These are phyloP conservation scores for Metschnikowia orientalis DNA, from an alignment of 805 yeast genomes.

Conservation along the genomic window DNA sequence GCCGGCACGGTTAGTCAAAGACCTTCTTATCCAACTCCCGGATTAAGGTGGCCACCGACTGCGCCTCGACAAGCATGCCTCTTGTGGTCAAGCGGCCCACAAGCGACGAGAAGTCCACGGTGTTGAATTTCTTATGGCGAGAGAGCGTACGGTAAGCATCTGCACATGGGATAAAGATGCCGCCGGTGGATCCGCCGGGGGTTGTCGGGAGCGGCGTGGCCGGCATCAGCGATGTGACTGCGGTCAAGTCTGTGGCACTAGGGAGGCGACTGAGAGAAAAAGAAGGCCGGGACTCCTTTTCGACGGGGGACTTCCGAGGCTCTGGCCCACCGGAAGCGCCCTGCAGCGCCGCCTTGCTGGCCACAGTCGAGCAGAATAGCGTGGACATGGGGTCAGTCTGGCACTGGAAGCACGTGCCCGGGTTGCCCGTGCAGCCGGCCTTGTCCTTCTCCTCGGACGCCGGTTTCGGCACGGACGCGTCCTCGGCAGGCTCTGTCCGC, in stretches of 20 bases:
- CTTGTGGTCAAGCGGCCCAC: slow-evolving; percentile 73
- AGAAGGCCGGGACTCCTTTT: slow-evolving; percentile 4
- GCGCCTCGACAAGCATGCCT: slow-evolving; percentile 91
- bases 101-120: slow-evolving; percentile 67
- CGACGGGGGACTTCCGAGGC: slow-evolving; percentile 2
- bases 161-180: slow-evolving; percentile 76
- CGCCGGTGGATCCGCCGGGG: slow-evolving; percentile 22
- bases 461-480: slow-evolving; percentile 2
- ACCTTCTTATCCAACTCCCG: slow-evolving; percentile 74
- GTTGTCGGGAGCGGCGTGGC: slow-evolving; percentile 19
- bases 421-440: slow-evolving; percentile 74
- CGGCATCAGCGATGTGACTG: slow-evolving; percentile 9
- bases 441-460: slow-evolving; percentile 17
- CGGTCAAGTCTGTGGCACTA: slow-evolving; percentile 1
- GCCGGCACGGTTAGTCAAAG: slow-evolving; percentile 40
- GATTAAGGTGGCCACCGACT: slow-evolving; percentile 78
- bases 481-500: slow-evolving; percentile 4
- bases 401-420: slow-evolving; percentile 83
- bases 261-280: slow-evolving; percentile 3
- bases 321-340: slow-evolving; percentile 7
- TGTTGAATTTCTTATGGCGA: slow-evolving; percentile 70
- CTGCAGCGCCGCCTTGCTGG: slow-evolving; percentile 42
- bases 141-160: slow-evolving; percentile 87
- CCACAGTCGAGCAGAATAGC: slow-evolving; percentile 81
- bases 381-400: slow-evolving; percentile 85